Evolutionary conservation across 345 rosid species (phyloP), one percentile per base, ranked within the genome.

Genomic region (Alliaria petiolata): DNA sequence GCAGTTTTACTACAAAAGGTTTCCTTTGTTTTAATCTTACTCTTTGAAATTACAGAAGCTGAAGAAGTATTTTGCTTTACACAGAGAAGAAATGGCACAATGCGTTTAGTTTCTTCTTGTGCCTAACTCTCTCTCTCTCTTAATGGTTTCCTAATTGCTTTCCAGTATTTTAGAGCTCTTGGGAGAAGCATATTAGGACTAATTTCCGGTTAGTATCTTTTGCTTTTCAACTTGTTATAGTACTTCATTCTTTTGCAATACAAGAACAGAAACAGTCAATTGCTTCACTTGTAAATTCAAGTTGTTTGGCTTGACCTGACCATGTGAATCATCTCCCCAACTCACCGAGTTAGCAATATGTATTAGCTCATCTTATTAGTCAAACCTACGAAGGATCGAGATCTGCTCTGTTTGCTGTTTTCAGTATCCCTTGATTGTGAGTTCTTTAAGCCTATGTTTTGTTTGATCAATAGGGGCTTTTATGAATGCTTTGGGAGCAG

Each of bases 401-500:
- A 62, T 31, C 53, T 62, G 17, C 44, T 63, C 12, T 25, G 1
- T 16, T 63, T 46, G 6, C 4, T 33, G 36, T 6, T 51, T 47
- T 17, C 36, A 34, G 4, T 35, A 22, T 38, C 47, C 49, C 13
- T 73, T 56, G 30, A 26, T 56, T 39, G 20, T 30, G 67, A 33
- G 4, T 38, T 39, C n/a, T 65, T 53, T 66, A 39, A 49, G 26
- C 54, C 10, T 49, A 8, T 66, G 44, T 65, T 52, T 60, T 70
- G 9, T 9, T 20, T 61, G 26, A 15, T 50, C 20, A 81, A 58
- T 33, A 93, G 98, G 97, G 46, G 96, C 96, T 65, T 38, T 87
- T 7, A 8, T 84, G 26, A 89, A 86, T 82, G 89, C 88, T 54
- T 56, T 88, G 69, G 96, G 95, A 83, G 96, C 95, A 30, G 61